Base-by-base conservation (phyloP, 2,329 filamentous ascomycete species). In the Aureobasidium sp. region DNA sequence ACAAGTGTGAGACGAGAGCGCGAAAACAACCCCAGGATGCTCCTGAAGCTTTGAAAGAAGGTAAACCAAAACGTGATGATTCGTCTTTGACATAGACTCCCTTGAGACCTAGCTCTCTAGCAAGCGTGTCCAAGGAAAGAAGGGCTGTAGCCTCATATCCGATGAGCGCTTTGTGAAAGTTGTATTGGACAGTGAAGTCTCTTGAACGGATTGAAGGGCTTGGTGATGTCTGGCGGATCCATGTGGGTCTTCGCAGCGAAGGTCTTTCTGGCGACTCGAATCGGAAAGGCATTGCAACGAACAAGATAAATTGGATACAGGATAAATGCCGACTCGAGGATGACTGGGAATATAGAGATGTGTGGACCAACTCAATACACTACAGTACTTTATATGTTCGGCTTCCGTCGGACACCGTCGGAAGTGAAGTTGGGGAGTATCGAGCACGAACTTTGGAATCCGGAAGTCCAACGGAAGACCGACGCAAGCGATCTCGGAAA, bases 21-120 rank as follows among this genome's bases (percentile, higher is more conserved):
- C 82, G 80, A 67, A 84, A 87, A 3, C 83, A 80, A 0, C 83
- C 88, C 88, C 88, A 93, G 0, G 87, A 89, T 0, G 89, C 89
- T 23, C 89, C 90, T 0, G 92, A 80, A 48, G 92, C 89, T 73
- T 94, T 94, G 78, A 92, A 93, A 0, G 88, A 82, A 0, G 87
- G 87, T 1, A 92, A 78, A 0, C 86, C 85, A 41, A 90, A 83
- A 5, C 89, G 82, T 59, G 75, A 77, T 32, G 82, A 85, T 71
- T 93, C 89, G 67, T 91, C 84, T 69, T 93, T 93, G 65, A 91
- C 69, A 41, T 86, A 79, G 3, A 92, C 77, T 5, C 79, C 75
- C 0, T 74, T 73, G 12, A 90, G 74, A 0, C 82, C 82, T 0
- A 91, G 72, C 15, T 85, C 78, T 2, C 75, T 66, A 0, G 88